Evolutionary conservation across 768 basidiomycete genomes (phyloP), one percentile per base, ranked within the genome.

Genomic region (Boletales sp.): DNA sequence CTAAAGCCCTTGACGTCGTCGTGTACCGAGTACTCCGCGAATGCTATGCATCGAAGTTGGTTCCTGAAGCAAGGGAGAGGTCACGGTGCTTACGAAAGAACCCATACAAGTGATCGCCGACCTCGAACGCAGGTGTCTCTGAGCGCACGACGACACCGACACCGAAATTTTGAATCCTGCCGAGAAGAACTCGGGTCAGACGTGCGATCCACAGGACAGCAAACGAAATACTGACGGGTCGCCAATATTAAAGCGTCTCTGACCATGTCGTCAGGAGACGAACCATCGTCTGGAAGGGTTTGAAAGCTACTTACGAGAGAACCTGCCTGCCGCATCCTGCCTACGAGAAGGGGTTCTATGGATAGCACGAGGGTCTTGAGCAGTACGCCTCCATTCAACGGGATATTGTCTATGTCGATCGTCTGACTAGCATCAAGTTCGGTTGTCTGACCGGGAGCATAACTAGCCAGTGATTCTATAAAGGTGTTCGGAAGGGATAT

Each of bases 111-210:
- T 48, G 51, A 40, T 52, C 47, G 11, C 51, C 51, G 27, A 40
- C 27, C 32, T 35, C 24, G 38, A 52, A 40, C 5, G 40, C 44
- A 24, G 44, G 43, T 10, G 46, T 43, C n/a, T 53, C 48, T 8
- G 37, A 49, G n/a, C 46, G 46, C n/a, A 52, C 21, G 17, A 52
- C 51, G 17, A 40, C 18, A 77, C 45, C 74, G 7, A 77, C 66
- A 11, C 69, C 75, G 29, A 81, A 62, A 14, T 72, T 75, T 21
- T 27, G 32, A 8, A 55, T 39, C 38, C 46, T 24, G 14, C n/a
- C 2, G 11, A 17, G 30, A 6, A 37, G 5, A 18, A 32, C 18
- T 13, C 24, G 24, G 35, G 15, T 34, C 13, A 34, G 11, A 1
- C 15, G 34, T 13, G 15, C 15, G n/a, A 9, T 30, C n/a, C 2